Base-by-base conservation (phyloP, 306 rosid genomes). In the Quillaja saponaria region DNA sequence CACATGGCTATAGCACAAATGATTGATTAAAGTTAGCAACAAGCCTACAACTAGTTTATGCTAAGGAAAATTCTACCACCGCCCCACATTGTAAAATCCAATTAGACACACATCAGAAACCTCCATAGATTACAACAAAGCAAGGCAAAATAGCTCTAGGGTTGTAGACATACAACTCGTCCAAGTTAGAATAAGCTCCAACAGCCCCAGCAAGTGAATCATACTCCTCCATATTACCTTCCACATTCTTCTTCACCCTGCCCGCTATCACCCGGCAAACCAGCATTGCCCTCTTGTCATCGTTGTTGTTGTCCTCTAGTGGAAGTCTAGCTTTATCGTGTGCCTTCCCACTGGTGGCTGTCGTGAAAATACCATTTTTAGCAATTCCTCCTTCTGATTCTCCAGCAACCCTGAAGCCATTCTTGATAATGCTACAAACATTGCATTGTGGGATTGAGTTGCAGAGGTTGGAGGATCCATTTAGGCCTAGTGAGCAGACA, bases 211-310 rank as follows among this genome's bases (percentile, higher is more conserved):
- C 85, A 62, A 92, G 71, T 0, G 96, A 89, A 62, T 92, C 99
- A 53, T 72, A 85, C 64, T 89, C 99, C 41, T 89, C 96, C 85
- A 68, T 61, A 6, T 73, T 61, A 7, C 85, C 87, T 47, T 84
- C 95, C 68, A 64, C 18, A 34, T 81, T 81, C 86, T 85, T 92
- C 95, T 87, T 89, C 77, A 92, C 99, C 40, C 95, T 86, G 47
- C 99, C 99, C 3, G 99, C 96, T 61, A 92, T 89, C 77, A 92
- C 99, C 19, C 99, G 34, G 77, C 99, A 92, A 71, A 92, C 99
- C 81, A 92, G 76, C 99, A 92, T 92, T 16, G 97, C 99, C 66
- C 95, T 78, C 64, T 61, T 76, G 41, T 80, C 84, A 37, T 37
- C n/a, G n/a, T n/a, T 37, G 4, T 69, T 69, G 58, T 58, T 39